Evolutionary conservation across 225 moss, liverwort and hornwort genomes (phyloP), one percentile per base, ranked within the genome.

Genomic region (Lunularia cruciata): DNA sequence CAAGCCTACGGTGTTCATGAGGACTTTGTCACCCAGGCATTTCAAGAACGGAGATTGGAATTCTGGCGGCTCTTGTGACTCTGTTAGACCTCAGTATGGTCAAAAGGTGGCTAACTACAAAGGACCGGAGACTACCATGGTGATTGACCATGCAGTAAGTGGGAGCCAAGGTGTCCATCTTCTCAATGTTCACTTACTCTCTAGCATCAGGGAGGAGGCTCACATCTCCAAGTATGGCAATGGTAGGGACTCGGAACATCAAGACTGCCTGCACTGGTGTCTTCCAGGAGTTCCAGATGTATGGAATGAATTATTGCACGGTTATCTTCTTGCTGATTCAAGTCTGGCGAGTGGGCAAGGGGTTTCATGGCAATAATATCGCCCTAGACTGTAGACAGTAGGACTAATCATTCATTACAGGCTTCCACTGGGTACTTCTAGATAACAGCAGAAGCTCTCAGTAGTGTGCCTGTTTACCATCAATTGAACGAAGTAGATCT

Each of bases 201-300:
- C 92, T 0, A 34, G 67, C 8, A 61, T 70, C 65, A 73, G 88
- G 30, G 86, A 85, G 8, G 95, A 88, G 48, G 72, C 72, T 0
- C 95, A 95, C 65, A 78, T 95, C 3, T 87, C 88, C 15, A 95
- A 84, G 57, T 95, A 86, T 26, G 89, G 92, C 0, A 34, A 34
- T 1, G 18, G 64, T 16, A 79, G 73, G 11, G 61, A 72, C 32
- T 70, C 71, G 2, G 40, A 54, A 0, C 79, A 76, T 15, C 92
- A 88, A 38, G 95, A 95, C 59, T 95, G 95, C 51, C 70, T 90
- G 78, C 95, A 95, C 28, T 95, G 95, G 95, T 95, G 95, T 73
- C 76, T 95, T 16, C 95, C 95, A 0, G 92, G 95, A 0, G 76
- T 95, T 0, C 95, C 92, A 2, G 95, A 95, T 33, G 85, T 85